phyloP scores from a whole-genome alignment of 192 early-diverging fungal genomes.

The Coemansia sp. region DNA sequence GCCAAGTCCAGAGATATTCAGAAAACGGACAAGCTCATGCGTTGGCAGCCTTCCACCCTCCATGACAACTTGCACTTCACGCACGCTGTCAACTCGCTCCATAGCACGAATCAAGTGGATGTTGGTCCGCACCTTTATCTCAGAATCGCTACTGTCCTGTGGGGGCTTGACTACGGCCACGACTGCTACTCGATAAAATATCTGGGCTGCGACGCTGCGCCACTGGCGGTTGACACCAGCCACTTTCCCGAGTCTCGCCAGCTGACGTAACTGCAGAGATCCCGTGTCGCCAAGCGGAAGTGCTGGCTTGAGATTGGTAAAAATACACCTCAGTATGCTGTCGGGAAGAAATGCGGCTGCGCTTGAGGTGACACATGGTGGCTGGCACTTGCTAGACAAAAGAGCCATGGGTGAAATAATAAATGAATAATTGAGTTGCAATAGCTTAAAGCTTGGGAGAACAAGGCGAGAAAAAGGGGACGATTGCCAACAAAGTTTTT shows the following conservation, averaged over 20 bases:
- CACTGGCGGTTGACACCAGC: constrained; percentile 4
- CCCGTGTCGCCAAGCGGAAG: background rate
- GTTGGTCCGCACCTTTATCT: background rate
- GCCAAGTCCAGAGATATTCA: background rate
- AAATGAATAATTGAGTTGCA: too few species aligned
- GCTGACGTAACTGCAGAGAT: constrained; percentile 13
- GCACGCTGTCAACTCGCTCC: background rate
- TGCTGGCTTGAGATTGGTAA: background rate
- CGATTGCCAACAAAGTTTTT: too few species aligned
- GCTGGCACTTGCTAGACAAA: background rate
- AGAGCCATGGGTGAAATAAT: background rate
- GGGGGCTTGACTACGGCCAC: background rate
- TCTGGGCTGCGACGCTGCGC: background rate
- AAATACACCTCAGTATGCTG: background rate
- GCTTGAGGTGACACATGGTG: background rate
- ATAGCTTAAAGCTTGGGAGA: too few species aligned
- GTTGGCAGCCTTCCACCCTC: background rate
- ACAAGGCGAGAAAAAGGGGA: too few species aligned
- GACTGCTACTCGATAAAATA: background rate
- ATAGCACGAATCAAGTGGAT: background rate
- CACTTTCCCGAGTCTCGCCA: constrained; percentile 8
- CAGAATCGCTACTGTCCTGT: too few species aligned
- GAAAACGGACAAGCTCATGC: background rate
- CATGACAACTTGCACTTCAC: background rate
- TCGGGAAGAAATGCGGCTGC: background rate